Percentiles rank a stretch among this genome's conserved stretches.
These are phyloP conservation scores for Euphorbia pulcherrima DNA, from an alignment of 345 rosid species.

Conservation along the genomic window DNA sequence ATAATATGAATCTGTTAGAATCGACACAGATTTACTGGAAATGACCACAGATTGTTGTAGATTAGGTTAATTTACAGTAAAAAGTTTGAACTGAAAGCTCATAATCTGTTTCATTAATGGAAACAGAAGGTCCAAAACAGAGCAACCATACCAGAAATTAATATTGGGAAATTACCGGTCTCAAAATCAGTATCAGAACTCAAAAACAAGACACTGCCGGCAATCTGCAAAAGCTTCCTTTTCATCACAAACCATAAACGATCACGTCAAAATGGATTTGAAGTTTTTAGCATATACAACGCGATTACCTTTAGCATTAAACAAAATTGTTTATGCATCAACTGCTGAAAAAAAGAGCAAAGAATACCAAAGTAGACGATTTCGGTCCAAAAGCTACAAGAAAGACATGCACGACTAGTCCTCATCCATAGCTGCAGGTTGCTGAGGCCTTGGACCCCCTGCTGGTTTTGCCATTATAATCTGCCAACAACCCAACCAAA, in stretches of 20 bases:
- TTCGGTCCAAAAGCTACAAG: not conserved
- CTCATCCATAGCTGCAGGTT: constrained; percentile 65
- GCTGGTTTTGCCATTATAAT: constrained; percentile 96
- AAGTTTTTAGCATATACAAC: constrained; percentile 22
- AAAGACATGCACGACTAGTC: constrained; percentile 31
- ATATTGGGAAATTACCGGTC: too few relatives aligned
- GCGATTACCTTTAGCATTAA: not conserved
- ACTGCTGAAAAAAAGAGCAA: not conserved
- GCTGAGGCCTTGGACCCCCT: constrained; percentile 76
- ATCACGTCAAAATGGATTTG: not conserved
- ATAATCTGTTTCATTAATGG: too few relatives aligned
- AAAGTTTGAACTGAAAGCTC: too few relatives aligned
- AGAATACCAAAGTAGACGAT: constrained; percentile 1
- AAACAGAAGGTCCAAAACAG: too few relatives aligned
- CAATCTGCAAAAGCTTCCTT: not conserved
- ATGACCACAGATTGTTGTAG: too few relatives aligned
- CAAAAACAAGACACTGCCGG: too few relatives aligned
- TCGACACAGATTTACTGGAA: too few relatives aligned
- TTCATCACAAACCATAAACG: not conserved
- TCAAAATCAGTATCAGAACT: too few relatives aligned
- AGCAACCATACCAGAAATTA: too few relatives aligned
- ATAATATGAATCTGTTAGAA: too few relatives aligned
- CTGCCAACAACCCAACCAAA: constrained; percentile 37
- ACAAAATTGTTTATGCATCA: constrained; percentile 17
- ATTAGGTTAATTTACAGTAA: too few relatives aligned